Evolutionary conservation across 2,329 filamentous ascomycete species (phyloP).

Genomic region (Neophaeococcomyces mojaviensis): DNA sequence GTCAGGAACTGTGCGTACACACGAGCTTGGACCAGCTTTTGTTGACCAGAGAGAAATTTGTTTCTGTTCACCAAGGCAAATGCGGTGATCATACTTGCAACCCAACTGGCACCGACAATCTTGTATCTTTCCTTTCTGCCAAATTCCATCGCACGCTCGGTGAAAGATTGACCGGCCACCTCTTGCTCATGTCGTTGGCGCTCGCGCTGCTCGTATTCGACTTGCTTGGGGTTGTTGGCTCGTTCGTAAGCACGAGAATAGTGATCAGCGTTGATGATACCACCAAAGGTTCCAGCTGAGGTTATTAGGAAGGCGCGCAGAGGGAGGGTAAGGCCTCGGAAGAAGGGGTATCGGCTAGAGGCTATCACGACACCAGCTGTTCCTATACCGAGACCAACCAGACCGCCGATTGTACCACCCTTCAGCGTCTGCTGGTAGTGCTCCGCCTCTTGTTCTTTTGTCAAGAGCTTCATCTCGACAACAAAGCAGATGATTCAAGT

Average conservation of each 20-base stretch:
- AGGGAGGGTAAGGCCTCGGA: constrained; percentile 75
- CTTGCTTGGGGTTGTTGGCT: constrained; percentile 57
- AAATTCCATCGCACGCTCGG: constrained; percentile 62
- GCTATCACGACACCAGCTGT: constrained; percentile 60
- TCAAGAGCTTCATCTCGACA: constrained; percentile 80
- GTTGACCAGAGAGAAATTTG: constrained; percentile 62
- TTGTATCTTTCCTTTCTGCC: constrained; percentile 74
- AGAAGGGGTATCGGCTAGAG: constrained; percentile 63
- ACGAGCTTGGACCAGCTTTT: constrained; percentile 91
- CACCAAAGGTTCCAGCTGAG: constrained; percentile 71
- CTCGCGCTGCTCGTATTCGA: constrained; percentile 58
- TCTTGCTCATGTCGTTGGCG: constrained; percentile 49
- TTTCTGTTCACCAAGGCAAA: constrained; percentile 71
- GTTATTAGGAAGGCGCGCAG: constrained; percentile 87
- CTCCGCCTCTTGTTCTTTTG: constrained; percentile 80
- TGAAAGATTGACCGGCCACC: constrained; percentile 47
- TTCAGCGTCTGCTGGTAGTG: constrained; percentile 78
- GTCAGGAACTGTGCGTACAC: constrained; percentile 90
- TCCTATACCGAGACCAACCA: constrained; percentile 60
- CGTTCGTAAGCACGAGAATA: constrained; percentile 65
- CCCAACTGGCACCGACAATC: constrained; percentile 76
- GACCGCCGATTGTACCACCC: constrained; percentile 65
- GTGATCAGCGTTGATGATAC: constrained; percentile 80
- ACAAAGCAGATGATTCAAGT: no score
- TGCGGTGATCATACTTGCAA: constrained; percentile 68